Conservation (phyloP, 1,284 basidiomycete species). For the Melampsora occidentalis region DNA sequence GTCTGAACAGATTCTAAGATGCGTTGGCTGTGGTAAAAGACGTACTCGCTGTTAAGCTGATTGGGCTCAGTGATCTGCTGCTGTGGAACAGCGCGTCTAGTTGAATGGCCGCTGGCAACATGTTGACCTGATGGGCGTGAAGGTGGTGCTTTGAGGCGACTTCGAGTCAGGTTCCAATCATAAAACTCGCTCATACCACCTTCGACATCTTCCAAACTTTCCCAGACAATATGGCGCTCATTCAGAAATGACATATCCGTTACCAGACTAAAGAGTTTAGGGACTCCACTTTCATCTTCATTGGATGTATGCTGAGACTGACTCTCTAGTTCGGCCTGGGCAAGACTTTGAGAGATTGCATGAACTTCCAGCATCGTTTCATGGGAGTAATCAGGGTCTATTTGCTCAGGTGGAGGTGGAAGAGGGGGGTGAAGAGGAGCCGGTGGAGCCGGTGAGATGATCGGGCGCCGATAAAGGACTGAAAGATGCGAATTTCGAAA, state of each 20-base stretch:
- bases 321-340: neutral
- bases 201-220: conserved; percentile 80
- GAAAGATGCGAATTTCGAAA: conserved; percentile 86
- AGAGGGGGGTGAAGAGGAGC: conserved; percentile 36
- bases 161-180: conserved; percentile 67
- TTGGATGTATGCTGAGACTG: neutral
- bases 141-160: conserved; percentile 72
- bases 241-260: conserved; percentile 75
- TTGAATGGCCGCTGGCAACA: conserved; percentile 11
- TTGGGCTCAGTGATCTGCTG: conserved; percentile 38
- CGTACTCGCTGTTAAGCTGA: neutral
- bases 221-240: conserved; percentile 78
- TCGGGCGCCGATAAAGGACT: conserved; percentile 69
- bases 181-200: conserved; percentile 71
- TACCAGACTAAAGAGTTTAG: conserved; percentile 70
- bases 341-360: conserved; percentile 44
- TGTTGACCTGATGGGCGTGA: conserved; percentile 60
- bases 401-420: conserved; percentile 43
- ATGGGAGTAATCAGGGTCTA: conserved; percentile 48
- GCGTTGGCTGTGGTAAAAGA: neutral
- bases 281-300: conserved; percentile 48
- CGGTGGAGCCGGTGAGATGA: conserved; percentile 46
- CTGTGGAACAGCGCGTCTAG: neutral
- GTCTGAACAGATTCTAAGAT: neutral
- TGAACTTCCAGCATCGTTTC: conserved; percentile 47